These are phyloP conservation scores for Aspergillus mulundensis DNA, from an alignment of 495 filamentous ascomycete species.

Conservation along the genomic window DNA sequence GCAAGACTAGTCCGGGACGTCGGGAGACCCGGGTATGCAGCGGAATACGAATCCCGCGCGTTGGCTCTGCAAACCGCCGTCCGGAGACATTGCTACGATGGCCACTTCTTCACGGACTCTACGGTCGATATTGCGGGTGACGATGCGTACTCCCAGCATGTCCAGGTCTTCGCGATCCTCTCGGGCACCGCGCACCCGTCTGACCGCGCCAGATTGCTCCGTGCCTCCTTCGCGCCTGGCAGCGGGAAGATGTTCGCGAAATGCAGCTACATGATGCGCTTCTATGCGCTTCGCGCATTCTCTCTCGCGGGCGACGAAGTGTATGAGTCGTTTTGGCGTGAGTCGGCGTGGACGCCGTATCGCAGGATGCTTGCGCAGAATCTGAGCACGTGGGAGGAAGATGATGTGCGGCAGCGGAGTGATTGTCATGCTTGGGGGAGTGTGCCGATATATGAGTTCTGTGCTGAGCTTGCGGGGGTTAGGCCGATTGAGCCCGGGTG, in stretches of 20 bases:
- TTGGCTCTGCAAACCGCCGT: conserved; percentile 20
- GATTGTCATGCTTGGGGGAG: conserved; percentile 44
- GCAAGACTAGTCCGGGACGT: conserved; percentile 26
- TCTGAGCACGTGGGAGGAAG: conserved; percentile 40
- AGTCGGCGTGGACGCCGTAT: conserved; percentile 28
- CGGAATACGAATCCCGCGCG: conserved; percentile 31
- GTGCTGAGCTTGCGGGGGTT: conserved; percentile 33
- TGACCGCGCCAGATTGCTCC: conserved; percentile 18
- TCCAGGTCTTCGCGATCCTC: conserved; percentile 34
- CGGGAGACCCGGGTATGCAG: conserved; percentile 27
- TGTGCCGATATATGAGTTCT: conserved; percentile 39
- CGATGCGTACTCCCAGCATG: conserved; percentile 30
- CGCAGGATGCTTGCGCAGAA: conserved; percentile 31
- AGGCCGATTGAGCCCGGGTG: conserved; percentile 21
- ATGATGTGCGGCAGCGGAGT: conserved; percentile 34
- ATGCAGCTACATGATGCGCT: conserved; percentile 38
- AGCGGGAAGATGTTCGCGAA: conserved; percentile 23
- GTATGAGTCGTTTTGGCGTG: conserved; percentile 27
- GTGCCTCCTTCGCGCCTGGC: conserved; percentile 17
- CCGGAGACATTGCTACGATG: conserved; percentile 32
- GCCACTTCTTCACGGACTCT: conserved; percentile 30
- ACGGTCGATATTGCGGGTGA: conserved; percentile 25
- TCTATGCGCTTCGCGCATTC: conserved; percentile 36
- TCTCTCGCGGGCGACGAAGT: conserved; percentile 20
- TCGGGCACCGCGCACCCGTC: conserved; percentile 21